phyloP scores from a whole-genome alignment of 805 yeast genomes.

The Deakozyma indianensis region DNA sequence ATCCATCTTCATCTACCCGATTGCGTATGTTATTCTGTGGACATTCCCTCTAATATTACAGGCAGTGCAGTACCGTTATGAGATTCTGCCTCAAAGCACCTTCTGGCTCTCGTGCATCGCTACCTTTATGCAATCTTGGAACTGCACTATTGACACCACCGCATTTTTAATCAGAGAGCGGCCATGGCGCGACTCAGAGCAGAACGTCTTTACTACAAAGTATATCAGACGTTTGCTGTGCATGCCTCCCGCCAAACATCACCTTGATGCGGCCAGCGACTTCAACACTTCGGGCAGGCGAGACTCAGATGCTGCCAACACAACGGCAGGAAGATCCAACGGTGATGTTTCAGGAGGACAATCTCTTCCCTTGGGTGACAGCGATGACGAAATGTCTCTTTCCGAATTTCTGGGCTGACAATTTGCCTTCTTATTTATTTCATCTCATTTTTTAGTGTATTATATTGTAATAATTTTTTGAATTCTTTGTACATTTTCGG shows the following conservation, averaged over 20 bases:
- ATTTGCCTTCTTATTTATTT: not conserved
- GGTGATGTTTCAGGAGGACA: no score
- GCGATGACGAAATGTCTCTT: not conserved
- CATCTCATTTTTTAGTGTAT: not conserved
- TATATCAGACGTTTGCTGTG: not conserved
- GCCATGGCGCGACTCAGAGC: slow-evolving; percentile 42
- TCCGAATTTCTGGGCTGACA: not conserved
- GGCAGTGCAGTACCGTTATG: slow-evolving; percentile 38
- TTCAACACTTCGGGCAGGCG: no score
- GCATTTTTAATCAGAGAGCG: slow-evolving; percentile 67
- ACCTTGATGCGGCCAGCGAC: no score
- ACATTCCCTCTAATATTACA: slow-evolving; percentile 60
- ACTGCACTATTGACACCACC: slow-evolving; percentile 60
- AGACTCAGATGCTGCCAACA: no score
- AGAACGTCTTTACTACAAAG: slow-evolving; percentile 1
- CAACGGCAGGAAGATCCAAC: no score
- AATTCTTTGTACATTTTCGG: no score
- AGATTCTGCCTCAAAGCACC: slow-evolving; percentile 31
- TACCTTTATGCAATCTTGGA: slow-evolving; percentile 70
- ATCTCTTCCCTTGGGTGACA: no score
- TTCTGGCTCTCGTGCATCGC: slow-evolving; percentile 52
- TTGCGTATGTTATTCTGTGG: slow-evolving; percentile 73
- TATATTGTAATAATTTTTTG: no score
- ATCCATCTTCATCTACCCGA: slow-evolving; percentile 69
- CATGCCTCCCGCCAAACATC: no score